Evolutionary conservation across 139 green algal species (phyloP).

Genomic region (Chlorella sp.): DNA sequence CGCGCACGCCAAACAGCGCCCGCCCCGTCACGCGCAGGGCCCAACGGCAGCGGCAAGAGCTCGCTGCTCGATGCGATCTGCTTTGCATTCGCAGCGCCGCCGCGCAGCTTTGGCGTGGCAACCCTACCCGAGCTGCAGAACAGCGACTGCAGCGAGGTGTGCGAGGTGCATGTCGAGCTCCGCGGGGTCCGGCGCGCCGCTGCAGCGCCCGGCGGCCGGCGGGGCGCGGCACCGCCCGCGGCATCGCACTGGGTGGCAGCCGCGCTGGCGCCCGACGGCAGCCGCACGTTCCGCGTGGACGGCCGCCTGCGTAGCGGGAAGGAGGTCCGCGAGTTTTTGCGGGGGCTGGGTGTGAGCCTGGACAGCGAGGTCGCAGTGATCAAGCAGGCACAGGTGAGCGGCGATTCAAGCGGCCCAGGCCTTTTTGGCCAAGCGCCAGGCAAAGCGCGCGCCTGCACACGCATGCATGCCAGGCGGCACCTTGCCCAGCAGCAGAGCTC

Average conservation of each 20-base stretch:
- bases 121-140: constrained; percentile 7
- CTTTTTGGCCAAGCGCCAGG: too few species aligned
- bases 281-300: constrained; percentile 42
- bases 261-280: constrained; percentile 42
- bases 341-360: constrained; percentile 22
- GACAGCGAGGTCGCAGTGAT: constrained; percentile 39
- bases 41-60: constrained; percentile 63
- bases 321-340: constrained; percentile 44
- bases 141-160: constrained; percentile 21
- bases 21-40: constrained; percentile 5
- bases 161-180: constrained; percentile 34
- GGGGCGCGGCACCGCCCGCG: too few species aligned
- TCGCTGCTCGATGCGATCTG: constrained; percentile 52
- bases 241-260: constrained; percentile 36
- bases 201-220: too few species aligned
- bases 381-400: too few species aligned
- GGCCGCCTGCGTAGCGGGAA: constrained; percentile 3
- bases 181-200: not conserved
- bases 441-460: too few species aligned
- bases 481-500: too few species aligned
- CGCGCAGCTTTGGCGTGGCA: not conserved
- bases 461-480: too few species aligned
- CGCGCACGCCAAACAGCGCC: not conserved
- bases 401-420: too few species aligned
- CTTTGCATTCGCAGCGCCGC: constrained; percentile 34